Base-by-base conservation (phyloP, 2,329 filamentous ascomycete species). In the Xylariaceae sp. region DNA sequence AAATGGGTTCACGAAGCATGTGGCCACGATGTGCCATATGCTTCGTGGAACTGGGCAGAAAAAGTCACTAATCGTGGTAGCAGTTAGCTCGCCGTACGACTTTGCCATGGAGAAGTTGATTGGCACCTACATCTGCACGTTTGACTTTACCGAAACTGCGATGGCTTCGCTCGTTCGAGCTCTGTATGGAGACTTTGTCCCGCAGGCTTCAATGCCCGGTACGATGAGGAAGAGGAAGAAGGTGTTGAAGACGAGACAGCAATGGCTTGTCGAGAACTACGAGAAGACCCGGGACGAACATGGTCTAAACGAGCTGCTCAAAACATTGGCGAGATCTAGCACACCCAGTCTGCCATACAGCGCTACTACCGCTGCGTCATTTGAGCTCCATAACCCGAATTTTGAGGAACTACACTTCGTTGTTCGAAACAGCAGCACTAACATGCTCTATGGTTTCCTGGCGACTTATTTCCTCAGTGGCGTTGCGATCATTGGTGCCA, bases 41-140 rank as follows among this genome's bases (percentile, higher is more conserved):
- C 82, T 91, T 59, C 84, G 86, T 5, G 85, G 87, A 5, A 83
- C 83, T 11, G 89, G 89, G 1, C 89, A 92, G 70, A 90, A 94
- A 73, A 97, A 96, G 74, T 90, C 92, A 0, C 77, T 97, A 44
- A 87, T 97, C 23, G 93, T 97, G 2, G 88, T 97, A 6, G 89
- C 93, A 0, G 92, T 96, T 66, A 96, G 92, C 74, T 97, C 92
- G 0, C 93, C 93, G 0, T 97, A 97, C 73, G 93, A 97, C 73
- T 97, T 97, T 72, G 92, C 91, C 50, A 92, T 93, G 83, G 93
- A 97, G 69, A 88, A 88, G 64, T 86, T 86, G 0, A 93, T 97
- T 47, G 89, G 90, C 4, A 96, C 92, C 0, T 97, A 97, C 69
- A 82, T 97, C 47, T 97, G 93, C 77, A 96, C 92, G 0, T 97